A percentile compares a stretch with the other conserved stretches of the same genome.
Evolutionary conservation across 768 basidiomycete species (phyloP).

Genomic region (Boletus sp.): DNA sequence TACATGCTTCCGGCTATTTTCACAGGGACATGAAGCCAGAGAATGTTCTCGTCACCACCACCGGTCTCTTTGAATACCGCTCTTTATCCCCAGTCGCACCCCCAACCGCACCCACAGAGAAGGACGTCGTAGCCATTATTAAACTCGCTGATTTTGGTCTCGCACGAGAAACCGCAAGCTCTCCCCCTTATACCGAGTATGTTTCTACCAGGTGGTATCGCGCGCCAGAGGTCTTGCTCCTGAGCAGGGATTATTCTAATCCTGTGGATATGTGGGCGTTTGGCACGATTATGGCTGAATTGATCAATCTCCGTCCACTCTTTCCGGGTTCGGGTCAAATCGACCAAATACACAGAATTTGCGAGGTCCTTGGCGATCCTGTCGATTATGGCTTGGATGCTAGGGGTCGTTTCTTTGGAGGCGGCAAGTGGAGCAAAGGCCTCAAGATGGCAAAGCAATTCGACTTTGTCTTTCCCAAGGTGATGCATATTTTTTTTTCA

Average conservation of each 20-base stretch:
- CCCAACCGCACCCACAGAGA: conserved; percentile 67
- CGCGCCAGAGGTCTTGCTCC: conserved; percentile 92
- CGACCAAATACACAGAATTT: conserved; percentile 90
- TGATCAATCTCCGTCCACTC: conserved; percentile 90
- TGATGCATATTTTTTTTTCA: conserved; percentile 28
- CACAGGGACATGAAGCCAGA: conserved; percentile 99
- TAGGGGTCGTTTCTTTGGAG: conserved; percentile 68
- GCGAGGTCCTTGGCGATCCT: conserved; percentile 92
- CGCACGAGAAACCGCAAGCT: conserved; percentile 81
- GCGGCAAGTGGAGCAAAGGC: conserved; percentile 84
- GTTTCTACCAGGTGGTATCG: conserved; percentile 99
- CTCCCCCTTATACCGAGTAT: conserved; percentile 97
- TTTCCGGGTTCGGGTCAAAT: conserved; percentile 93
- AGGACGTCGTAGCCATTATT: conserved; percentile 94
- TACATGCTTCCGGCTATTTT: conserved; percentile 91
- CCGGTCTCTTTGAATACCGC: conserved; percentile 89
- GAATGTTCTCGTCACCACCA: conserved; percentile 97
- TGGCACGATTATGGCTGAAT: conserved; percentile 96
- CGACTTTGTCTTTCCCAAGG: conserved; percentile 89
- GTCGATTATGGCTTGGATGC: conserved; percentile 76
- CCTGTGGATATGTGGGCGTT: conserved; percentile 99
- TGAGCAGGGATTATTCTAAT: conserved; percentile 90
- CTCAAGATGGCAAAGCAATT: conserved; percentile 82
- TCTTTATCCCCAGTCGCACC: conserved; percentile 68
- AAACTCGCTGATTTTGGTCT: conserved; percentile 99